These are phyloP conservation scores for Albifimbria verrucaria DNA, from an alignment of 2,329 filamentous ascomycete genomes.

Conservation along the genomic window DNA sequence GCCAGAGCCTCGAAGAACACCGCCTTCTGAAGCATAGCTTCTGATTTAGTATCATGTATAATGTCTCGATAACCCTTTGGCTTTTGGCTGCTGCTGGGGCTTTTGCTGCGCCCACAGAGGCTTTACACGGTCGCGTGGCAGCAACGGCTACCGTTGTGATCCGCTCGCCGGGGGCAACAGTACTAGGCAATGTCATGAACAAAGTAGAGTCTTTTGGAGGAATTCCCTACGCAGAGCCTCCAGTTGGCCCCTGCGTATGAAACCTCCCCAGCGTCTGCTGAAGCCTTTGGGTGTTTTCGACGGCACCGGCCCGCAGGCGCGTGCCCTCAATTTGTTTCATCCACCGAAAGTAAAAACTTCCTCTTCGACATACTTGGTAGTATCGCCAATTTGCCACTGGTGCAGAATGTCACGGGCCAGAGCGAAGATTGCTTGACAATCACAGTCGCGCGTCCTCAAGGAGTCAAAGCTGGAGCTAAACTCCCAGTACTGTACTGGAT, in stretches of 20 bases:
- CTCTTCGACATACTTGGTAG: conserved; percentile 34
- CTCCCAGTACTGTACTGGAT: conserved; percentile 58
- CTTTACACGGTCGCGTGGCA: conserved; percentile 39
- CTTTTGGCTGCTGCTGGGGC: neutral
- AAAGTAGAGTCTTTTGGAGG: conserved; percentile 57
- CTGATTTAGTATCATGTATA: too few relatives aligned
- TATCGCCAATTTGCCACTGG: conserved; percentile 39
- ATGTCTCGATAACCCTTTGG: neutral
- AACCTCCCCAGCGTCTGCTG: conserved; percentile 51
- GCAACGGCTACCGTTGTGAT: conserved; percentile 12
- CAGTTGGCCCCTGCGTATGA: conserved; percentile 56
- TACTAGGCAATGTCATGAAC: conserved; percentile 15
- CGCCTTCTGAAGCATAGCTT: too few relatives aligned
- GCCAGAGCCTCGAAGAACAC: too few relatives aligned
- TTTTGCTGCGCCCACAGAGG: conserved; percentile 12
- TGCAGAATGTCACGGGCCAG: conserved; percentile 37
- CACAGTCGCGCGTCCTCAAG: conserved; percentile 43
- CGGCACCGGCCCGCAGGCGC: conserved; percentile 45
- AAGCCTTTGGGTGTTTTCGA: conserved; percentile 47
- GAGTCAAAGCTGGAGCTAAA: conserved; percentile 36
- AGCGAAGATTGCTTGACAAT: conserved; percentile 52
- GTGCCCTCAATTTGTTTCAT: conserved; percentile 58
- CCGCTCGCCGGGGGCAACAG: conserved; percentile 11
- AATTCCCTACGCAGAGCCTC: conserved; percentile 62
- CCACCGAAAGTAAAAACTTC: conserved; percentile 30